A percentile compares a stretch with the other conserved stretches of the same genome.
These are phyloP conservation scores for Ophiostoma piceae DNA, from an alignment of 2,329 filamentous ascomycete species.

Conservation along the genomic window DNA sequence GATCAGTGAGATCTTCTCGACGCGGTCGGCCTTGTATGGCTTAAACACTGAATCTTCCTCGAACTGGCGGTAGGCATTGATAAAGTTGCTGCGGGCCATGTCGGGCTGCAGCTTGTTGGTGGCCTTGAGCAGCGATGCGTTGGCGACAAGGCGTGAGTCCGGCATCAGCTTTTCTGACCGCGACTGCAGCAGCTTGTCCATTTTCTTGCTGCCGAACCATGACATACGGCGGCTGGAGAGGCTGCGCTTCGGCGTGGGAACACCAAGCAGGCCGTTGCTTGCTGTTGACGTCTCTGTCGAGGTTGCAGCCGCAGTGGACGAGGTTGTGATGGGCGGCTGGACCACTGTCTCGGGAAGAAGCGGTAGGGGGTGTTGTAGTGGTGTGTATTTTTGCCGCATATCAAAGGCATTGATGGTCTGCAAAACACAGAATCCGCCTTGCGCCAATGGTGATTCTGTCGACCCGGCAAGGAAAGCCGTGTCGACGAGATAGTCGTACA, in stretches of 20 bases:
- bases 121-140: slow-evolving; percentile 49
- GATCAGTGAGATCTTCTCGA: slow-evolving; percentile 52
- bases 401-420: slow-evolving; percentile 67
- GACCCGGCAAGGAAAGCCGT: slow-evolving; percentile 46
- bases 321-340: neutral
- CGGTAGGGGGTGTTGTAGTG: slow-evolving; percentile 62
- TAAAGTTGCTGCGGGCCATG: slow-evolving; percentile 49
- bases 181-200: slow-evolving; percentile 21
- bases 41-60: slow-evolving; percentile 54
- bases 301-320: slow-evolving; percentile 28
- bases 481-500: slow-evolving; percentile 70
- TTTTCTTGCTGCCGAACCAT: slow-evolving; percentile 38
- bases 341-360: slow-evolving; percentile 51
- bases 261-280: slow-evolving; percentile 21
- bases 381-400: slow-evolving; percentile 49
- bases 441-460: slow-evolving; percentile 49
- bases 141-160: slow-evolving; percentile 46
- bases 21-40: slow-evolving; percentile 50
- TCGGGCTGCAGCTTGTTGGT: slow-evolving; percentile 42
- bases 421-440: slow-evolving; percentile 64
- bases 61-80: slow-evolving; percentile 64
- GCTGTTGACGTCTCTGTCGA: slow-evolving; percentile 28
- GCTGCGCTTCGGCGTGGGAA: neutral
- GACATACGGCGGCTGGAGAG: slow-evolving; percentile 33
- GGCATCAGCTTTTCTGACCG: slow-evolving; percentile 40